Base-by-base conservation (phyloP, 768 basidiomycete genomes). In the Lactifluus echinatus region DNA sequence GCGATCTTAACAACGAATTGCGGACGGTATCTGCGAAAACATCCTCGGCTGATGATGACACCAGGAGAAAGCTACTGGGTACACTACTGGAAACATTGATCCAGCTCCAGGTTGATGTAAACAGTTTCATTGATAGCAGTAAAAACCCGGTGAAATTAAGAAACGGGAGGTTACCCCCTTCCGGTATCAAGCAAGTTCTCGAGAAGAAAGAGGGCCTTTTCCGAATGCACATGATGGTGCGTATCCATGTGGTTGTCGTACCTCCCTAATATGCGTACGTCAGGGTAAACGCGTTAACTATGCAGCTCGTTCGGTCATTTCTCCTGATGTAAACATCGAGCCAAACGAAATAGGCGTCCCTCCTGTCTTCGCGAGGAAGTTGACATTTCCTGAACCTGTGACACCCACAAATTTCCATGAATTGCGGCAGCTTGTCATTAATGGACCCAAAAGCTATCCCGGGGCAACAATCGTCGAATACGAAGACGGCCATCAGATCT, bases 141-240 rank as follows among this genome's bases (percentile, higher is more conserved):
- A 97, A 98, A 74, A 97, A 98, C 66, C 93, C 95, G 6, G 76
- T 83, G 33, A 78, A 83, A n/a, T 74, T 89, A 56, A 79, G 88
- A 50, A 85, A 88, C 66, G 96, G 95, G 3, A 93, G 93, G 67
- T 75, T 90, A 19, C 93, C 94, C 28, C 93, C 94, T 33, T 77
- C 85, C 43, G 96, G 96, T 61, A 84, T 99, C 61, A 99, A 98
- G 76, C 95, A 99, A 71, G 81, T 87, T 12, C 73, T 99, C 65
- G 96, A 99, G 75, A 99, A 98, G 80, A 99, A 99, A 72, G 96
- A 98, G 63, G 96, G 96, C 44, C 69, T 99, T 48, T 99, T 99
- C 79, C 79, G 96, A 56, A 96, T 94, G 73, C 84, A 99, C 67
- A 98, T 99, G 96, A 99, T 99, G 96, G 94, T 93, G 56, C 55